Base-by-base conservation (phyloP, 2,329 filamentous ascomycete species). In the Penicillium crustosum region DNA sequence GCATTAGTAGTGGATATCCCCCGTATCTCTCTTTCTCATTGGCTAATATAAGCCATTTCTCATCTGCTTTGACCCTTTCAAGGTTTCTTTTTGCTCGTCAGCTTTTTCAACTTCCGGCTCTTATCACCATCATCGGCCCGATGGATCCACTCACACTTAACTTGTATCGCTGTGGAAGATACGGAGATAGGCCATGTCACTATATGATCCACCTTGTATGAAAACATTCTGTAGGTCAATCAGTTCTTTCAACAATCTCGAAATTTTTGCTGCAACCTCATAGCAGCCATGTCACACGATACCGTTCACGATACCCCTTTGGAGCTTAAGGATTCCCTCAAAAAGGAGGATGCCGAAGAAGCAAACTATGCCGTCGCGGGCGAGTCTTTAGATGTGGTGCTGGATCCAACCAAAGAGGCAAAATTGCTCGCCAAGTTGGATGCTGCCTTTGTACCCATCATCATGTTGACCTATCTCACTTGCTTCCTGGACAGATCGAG, bases 401-500 rank as follows among this genome's bases (percentile, higher is more conserved):
- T 83, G 19, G 80, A 83, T 58, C 73, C 75, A 1, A 72, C 66
- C 21, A 78, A 77, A 53, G 81, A 83, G 64, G 71, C 67, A 49
- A 78, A 74, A 53, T 69, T 83, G 2, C 73, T 83, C 6, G 66
- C 72, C 21, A 82, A 82, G 58, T 69, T 83, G 12, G 81, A 83
- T 54, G 44, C 77, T 4, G 75, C 74, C 4, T 78, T 83, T 50
- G 76, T 78, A 5, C 81, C 81, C 0, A 78, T 84, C 54, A 81
- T 85, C 57, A 83, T 83, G 77, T 68, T 83, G 47, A 76, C 84
- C 5, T 86, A 84, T 60, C 65, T 86, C 21, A 76, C 78, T 4
- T 83, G 79, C 59, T 84, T 82, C 63, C 72, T 85, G 41, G 84
- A 86, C 68, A 77, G 83, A 53, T 75, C 76, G 21, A 83, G 82